phyloP scores from a whole-genome alignment of 1,139 yeast genomes.

The Hyphopichia wangnamkhiaoensis region DNA sequence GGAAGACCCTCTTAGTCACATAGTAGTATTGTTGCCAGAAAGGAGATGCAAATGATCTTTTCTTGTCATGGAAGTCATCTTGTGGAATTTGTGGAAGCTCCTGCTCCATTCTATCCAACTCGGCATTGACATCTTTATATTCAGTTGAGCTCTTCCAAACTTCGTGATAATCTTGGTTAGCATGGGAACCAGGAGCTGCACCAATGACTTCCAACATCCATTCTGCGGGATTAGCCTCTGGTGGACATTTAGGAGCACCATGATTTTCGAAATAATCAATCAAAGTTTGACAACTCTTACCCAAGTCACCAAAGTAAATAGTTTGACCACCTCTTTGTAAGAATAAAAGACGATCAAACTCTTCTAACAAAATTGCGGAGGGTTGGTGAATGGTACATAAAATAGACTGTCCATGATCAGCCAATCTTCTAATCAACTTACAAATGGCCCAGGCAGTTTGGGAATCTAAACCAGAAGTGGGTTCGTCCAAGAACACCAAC shows the following conservation, averaged over 20 bases:
- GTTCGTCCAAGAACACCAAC: constrained; percentile 39
- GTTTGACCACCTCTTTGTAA: constrained; percentile 55
- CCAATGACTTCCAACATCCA: constrained; percentile 58
- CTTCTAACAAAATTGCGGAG: constrained; percentile 39
- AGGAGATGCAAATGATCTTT: constrained; percentile 27
- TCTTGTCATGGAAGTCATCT: constrained; percentile 21
- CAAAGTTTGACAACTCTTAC: constrained; percentile 50
- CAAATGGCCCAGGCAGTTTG: constrained; percentile 49
- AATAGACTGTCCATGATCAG: constrained; percentile 45
- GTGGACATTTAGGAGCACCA: constrained; percentile 49
- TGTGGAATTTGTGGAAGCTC: constrained; percentile 30
- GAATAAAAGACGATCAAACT: constrained; percentile 37
- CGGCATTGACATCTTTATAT: constrained; percentile 21
- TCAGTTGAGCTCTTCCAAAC: constrained; percentile 36
- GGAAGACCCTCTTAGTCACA: constrained; percentile 27
- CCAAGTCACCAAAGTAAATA: constrained; percentile 69
- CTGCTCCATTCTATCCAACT: constrained; percentile 27
- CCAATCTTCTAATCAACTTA: constrained; percentile 42
- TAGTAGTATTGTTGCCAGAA: constrained; percentile 24
- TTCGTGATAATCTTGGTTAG: constrained; percentile 34
- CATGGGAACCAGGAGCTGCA: constrained; percentile 37
- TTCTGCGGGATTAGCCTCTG: constrained; percentile 55
- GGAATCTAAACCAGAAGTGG: constrained; percentile 44
- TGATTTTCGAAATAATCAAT: constrained; percentile 58
- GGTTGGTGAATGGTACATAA: constrained; percentile 48